Evolutionary conservation across 2,329 filamentous ascomycete species (phyloP), one percentile per base, ranked within the genome.

Genomic region (Exophiala sp.): DNA sequence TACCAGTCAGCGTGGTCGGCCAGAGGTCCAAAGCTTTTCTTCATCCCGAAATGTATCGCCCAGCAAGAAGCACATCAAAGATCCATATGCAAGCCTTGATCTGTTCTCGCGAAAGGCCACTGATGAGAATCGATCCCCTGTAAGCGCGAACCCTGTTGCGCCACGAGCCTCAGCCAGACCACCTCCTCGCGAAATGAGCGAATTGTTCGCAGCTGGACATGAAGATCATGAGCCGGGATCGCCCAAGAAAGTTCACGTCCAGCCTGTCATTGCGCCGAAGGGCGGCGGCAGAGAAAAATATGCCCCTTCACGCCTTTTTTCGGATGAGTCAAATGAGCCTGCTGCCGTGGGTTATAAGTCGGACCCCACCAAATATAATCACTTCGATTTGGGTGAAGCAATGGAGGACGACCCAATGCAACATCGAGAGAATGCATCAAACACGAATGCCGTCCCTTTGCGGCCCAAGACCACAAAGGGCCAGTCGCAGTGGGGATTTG

Each of bases 401-500:
- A 35, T 58, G 24, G 54, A 63, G 54, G 36, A 60, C 57, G 48
- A 68, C 60, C 54, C 59, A 55, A 53, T 64, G 48, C 62, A 64
- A 47, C 43, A 62, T 43, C 55, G 47, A 5, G 54, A 54, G 51
- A 54, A 18, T 50, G 63, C 58, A 58, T 65, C 60, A 11, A 64
- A 68, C 39, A 63, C 65, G n/a, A 58, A 47, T 42, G 32, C 52
- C 16, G 43, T 60, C 3, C 59, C 61, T 3, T 44, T 64, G 45
- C 54, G 58, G 33, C 20, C 56, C 2, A 62, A 55, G 33, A 44
- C 55, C 16, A 51, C 50, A 39, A 60, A 59, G 14, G 85, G 89
- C 67, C 75, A 79, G 55, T 84, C 84, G 60, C 86, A 89, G 58
- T 96, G 92, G 91, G 84, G 84, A 45, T 97, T 97, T 70, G 83